Percentiles rank a stretch among this genome's conserved stretches.
Evolutionary conservation across 2,329 filamentous ascomycete genomes (phyloP).

Genomic region (Pyrenophora seminiperda): DNA sequence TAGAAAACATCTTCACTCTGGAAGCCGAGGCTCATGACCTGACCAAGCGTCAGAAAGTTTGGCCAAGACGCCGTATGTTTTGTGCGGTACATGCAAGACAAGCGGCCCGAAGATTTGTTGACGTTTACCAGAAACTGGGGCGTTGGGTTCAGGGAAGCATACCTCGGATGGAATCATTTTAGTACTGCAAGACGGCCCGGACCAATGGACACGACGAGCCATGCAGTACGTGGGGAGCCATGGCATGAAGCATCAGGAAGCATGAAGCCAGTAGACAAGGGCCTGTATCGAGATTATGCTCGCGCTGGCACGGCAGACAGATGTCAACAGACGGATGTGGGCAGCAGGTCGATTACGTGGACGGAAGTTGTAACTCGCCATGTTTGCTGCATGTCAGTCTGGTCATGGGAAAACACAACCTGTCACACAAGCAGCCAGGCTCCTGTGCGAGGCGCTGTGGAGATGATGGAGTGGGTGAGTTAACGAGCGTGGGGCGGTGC

Average conservation of each 20-base stretch:
- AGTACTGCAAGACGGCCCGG: neutral
- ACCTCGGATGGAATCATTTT: neutral
- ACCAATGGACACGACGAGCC: constrained; percentile 1
- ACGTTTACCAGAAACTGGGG: constrained; percentile 16
- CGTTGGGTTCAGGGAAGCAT: constrained; percentile 6
- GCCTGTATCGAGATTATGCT: constrained; percentile 5
- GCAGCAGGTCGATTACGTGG: too few relatives aligned
- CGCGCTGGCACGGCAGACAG: neutral
- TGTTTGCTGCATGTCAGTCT: too few relatives aligned
- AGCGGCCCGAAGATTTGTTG: constrained; percentile 5
- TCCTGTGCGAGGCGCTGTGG: neutral
- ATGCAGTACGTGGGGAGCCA: constrained; percentile 10
- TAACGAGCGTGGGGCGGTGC: constrained; percentile 9
- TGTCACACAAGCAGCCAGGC: neutral
- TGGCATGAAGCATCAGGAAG: constrained; percentile 4
- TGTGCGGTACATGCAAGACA: constrained; percentile 9
- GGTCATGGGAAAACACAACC: too few relatives aligned
- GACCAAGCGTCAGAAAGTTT: constrained; percentile 1
- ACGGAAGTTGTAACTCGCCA: too few relatives aligned
- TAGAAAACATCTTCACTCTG: neutral
- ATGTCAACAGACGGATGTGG: too few relatives aligned
- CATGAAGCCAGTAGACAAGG: neutral
- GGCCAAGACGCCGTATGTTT: constrained; percentile 1
- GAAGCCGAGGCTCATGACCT: neutral
- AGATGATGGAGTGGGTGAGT: constrained; percentile 5